Conservation (phyloP, 2,329 filamentous ascomycete genomes). For the Colletotrichum truncatum region DNA sequence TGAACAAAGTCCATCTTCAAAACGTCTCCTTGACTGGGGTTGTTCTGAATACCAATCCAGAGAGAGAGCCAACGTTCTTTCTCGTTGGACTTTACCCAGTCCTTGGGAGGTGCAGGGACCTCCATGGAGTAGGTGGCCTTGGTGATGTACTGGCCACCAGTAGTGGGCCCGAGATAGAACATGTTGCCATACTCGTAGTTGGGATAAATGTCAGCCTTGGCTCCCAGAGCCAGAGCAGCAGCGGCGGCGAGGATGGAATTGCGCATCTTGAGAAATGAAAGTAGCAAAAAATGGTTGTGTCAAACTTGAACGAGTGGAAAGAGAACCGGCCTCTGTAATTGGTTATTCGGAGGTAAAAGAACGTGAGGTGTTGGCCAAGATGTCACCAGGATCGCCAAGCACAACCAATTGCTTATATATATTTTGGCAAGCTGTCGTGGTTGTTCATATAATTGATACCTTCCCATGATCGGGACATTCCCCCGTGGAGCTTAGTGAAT, state of each 20-base stretch:
- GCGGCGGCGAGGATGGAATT: background rate
- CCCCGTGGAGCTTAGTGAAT: background rate
- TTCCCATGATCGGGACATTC: background rate
- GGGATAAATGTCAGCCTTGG: conserved; percentile 7
- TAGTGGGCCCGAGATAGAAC: conserved; percentile 18
- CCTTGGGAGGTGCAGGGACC: conserved; percentile 4
- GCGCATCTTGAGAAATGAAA: background rate
- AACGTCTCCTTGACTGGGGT: conserved; percentile 8
- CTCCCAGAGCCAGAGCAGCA: conserved; percentile 4
- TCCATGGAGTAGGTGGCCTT: conserved; percentile 33
- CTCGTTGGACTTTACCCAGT: conserved; percentile 18
- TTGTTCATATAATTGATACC: background rate
- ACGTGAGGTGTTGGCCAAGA: background rate
- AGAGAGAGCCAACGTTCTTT: conserved; percentile 4
- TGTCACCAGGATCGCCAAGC: background rate
- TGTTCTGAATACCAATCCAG: conserved; percentile 17
- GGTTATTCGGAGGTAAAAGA: background rate
- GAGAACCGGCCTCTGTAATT: conserved; percentile 5
- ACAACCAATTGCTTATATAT: background rate
- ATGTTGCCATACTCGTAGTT: conserved; percentile 21
- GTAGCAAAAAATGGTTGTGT: no score
- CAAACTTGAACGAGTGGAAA: background rate
- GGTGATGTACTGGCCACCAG: conserved; percentile 23
- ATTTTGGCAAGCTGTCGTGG: background rate
- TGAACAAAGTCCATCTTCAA: conserved; percentile 18